Base-by-base conservation (phyloP, 2,329 filamentous ascomycete genomes). In the Fusarium sp. region DNA sequence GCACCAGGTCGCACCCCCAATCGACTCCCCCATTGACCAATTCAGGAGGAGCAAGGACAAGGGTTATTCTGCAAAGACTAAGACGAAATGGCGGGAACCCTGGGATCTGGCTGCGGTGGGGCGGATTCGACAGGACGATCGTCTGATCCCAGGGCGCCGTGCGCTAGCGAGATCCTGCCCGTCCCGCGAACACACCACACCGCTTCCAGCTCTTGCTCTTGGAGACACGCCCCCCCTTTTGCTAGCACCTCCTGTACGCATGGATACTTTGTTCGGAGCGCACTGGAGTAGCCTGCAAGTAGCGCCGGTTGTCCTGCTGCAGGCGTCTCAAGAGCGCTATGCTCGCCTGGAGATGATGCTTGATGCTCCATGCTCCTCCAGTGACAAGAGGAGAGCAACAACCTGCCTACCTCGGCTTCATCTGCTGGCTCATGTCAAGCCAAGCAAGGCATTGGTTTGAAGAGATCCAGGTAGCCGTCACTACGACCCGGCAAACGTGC, bases 101-200 rank as follows among this genome's bases (percentile, higher is more conserved):
- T 75, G 69, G 73, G 73, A 75, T 75, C 73, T 75, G 73, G 70
- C 73, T 73, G 65, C 42, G 61, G 71, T 72, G 73, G 73, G 71
- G 71, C 68, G 55, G 54, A 54, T 44, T 74, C 64, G 66, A 74
- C 69, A 74, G 60, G 69, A 66, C 73, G 73, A 75, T 75, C 73
- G 73, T 73, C 73, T 75, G 73, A 75, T 75, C 73, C 69, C 62
- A 70, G 73, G 65, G 63, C 71, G 61, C 61, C 67, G 61, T 64
- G 56, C 73, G 53, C 73, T 75, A 75, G 68, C 67, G 55, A 75
- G 73, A 75, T 75, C 71, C 73, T 75, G 73, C 71, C 73, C 73
- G 73, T 75, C 73, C 73, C 73, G 73, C 68, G 62, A 67, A 67
- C 73, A 72, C 69, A 74, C 71, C 72, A 74, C 65, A 64, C 68